Percentiles rank a stretch among this genome's conserved stretches.
Evolutionary conservation across 768 basidiomycete species (phyloP).

Genomic region (Leccinum subtestaceum): DNA sequence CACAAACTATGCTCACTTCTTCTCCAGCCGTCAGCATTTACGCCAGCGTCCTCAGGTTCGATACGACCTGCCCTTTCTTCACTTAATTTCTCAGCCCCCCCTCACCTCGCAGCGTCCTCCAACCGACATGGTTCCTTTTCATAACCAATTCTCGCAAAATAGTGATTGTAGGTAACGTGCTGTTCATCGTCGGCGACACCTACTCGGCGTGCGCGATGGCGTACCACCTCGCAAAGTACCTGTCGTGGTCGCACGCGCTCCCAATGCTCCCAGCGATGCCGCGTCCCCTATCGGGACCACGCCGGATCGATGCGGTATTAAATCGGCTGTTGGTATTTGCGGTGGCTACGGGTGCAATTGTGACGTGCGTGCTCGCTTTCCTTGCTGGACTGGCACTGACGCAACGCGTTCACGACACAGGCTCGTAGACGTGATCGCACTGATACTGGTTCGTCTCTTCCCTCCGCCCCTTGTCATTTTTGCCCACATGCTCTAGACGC

Average conservation of each 20-base stretch:
- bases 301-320: slow-evolving; percentile 22
- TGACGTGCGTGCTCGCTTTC: slow-evolving; percentile 15
- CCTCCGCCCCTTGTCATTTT: background rate
- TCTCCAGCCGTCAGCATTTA: slow-evolving; percentile 18
- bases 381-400: background rate
- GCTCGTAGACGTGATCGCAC: slow-evolving; percentile 25
- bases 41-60: slow-evolving; percentile 18
- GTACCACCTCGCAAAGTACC: slow-evolving; percentile 18
- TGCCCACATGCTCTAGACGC: slow-evolving; percentile 7
- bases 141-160: background rate
- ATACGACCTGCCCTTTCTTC: background rate
- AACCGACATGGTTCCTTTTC: slow-evolving; percentile 14
- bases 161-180: slow-evolving; percentile 20
- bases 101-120: background rate
- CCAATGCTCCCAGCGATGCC: background rate
- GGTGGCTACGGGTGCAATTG: slow-evolving; percentile 27
- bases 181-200: slow-evolving; percentile 26
- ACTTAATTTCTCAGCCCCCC: background rate
- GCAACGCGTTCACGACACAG: slow-evolving; percentile 3
- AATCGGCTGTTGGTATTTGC: slow-evolving; percentile 24
- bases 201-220: slow-evolving; percentile 23
- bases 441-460: slow-evolving; percentile 19
- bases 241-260: slow-evolving; percentile 4
- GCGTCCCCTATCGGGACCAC: background rate
- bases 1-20: background rate